Percentiles rank a stretch among this genome's conserved stretches.
These are phyloP conservation scores for Rheum nobile DNA, from an alignment of 148 eudicot genomes.

Conservation along the genomic window DNA sequence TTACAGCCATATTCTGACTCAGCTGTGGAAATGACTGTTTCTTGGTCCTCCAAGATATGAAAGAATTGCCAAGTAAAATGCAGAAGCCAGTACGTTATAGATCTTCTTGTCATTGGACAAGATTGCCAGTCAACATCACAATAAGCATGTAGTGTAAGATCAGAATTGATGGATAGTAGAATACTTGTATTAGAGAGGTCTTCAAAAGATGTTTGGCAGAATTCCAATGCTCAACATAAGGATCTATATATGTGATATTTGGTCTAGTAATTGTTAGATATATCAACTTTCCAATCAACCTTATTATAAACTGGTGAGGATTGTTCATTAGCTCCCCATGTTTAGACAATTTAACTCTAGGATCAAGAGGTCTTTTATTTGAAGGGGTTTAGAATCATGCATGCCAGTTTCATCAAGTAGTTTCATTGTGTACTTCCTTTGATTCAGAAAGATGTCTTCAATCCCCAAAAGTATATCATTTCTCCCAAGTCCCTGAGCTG, in stretches of 20 bases:
- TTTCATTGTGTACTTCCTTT: background rate
- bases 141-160: too few relatives aligned
- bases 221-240: too few relatives aligned
- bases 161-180: background rate
- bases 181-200: background rate
- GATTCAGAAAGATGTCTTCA: too few relatives aligned
- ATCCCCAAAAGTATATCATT: background rate
- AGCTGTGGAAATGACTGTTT: too few relatives aligned
- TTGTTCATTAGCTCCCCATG: too few relatives aligned
- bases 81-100: too few relatives aligned
- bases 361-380: too few relatives aligned
- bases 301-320: background rate
- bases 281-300: background rate
- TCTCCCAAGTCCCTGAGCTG: background rate
- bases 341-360: background rate
- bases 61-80: too few relatives aligned
- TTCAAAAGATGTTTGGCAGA: background rate
- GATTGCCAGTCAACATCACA: too few relatives aligned
- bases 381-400: background rate
- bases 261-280: background rate
- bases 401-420: background rate
- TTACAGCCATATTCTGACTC: too few relatives aligned
- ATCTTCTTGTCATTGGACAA: too few relatives aligned
- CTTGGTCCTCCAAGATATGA: too few relatives aligned
- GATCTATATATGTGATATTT: background rate